Evolutionary conservation across 331 rosid genomes (phyloP).

Genomic region (Prunus yedoensis): DNA sequence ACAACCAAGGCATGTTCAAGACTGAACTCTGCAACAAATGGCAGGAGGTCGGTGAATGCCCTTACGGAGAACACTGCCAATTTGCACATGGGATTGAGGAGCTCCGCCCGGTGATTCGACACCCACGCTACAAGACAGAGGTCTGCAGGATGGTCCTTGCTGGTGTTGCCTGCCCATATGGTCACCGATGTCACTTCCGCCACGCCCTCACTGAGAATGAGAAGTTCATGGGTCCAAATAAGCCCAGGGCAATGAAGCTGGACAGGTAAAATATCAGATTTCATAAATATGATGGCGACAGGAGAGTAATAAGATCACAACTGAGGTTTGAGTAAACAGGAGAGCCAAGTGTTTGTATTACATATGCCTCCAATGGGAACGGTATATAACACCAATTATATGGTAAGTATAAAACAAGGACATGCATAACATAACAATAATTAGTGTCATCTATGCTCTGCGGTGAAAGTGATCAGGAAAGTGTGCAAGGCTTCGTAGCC

Average conservation of each 20-base stretch:
- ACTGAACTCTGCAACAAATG: constrained; percentile 98
- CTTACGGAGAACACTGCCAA: constrained; percentile 77
- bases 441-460: constrained; percentile 23
- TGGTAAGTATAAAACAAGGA: constrained; percentile 40
- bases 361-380: constrained; percentile 10
- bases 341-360: constrained; percentile 27
- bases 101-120: constrained; percentile 96
- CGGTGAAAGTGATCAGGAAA: background rate
- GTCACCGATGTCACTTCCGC: constrained; percentile 96
- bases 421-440: constrained; percentile 23
- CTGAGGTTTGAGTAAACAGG: constrained; percentile 19
- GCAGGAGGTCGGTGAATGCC: constrained; percentile 88
- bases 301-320: constrained; percentile 10
- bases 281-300: constrained; percentile 1
- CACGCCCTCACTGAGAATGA: constrained; percentile 81
- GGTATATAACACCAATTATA: constrained; percentile 43
- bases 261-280: constrained; percentile 42
- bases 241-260: constrained; percentile 46
- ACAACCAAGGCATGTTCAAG: constrained; percentile 88
- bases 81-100: constrained; percentile 89
- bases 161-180: constrained; percentile 84
- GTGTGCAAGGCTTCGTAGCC: constrained; percentile 15
- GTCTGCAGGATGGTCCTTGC: constrained; percentile 93
- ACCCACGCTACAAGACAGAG: constrained; percentile 97
- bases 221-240: constrained; percentile 48